These are phyloP conservation scores for Ophiostoma perfectum DNA, from an alignment of 2,329 filamentous ascomycete genomes.

Conservation along the genomic window DNA sequence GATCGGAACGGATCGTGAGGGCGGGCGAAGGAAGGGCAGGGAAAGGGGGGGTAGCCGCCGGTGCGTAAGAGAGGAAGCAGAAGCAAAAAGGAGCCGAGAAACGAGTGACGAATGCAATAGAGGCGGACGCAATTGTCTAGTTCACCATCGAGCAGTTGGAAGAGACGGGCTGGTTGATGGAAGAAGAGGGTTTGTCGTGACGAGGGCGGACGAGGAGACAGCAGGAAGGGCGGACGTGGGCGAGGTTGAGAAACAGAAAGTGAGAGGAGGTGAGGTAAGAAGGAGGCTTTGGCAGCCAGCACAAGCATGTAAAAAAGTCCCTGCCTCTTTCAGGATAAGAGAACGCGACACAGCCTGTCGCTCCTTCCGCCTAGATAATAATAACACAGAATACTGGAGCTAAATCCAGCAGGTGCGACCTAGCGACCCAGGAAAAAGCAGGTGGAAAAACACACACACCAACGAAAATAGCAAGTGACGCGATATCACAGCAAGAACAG, in stretches of 20 bases:
- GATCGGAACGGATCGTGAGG: not conserved
- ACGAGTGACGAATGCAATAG: constrained; percentile 8
- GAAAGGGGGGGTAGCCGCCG: not conserved
- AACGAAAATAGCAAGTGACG: not conserved
- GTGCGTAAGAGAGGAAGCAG: not conserved
- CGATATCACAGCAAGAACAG: constrained; percentile 8
- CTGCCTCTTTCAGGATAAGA: constrained; percentile 10
- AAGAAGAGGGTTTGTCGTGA: not conserved
- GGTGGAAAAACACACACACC: not conserved
- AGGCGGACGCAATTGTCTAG: not conserved
- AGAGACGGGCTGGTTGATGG: not conserved
- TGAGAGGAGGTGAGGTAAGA: not conserved
- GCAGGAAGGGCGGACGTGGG: not conserved
- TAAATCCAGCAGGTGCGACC: constrained; percentile 13
- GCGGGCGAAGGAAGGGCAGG: not conserved
- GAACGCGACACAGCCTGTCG: constrained; percentile 21
- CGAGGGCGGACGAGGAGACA: not conserved
- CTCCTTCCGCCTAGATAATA: constrained; percentile 18
- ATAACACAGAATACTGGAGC: constrained; percentile 13
- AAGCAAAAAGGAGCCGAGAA: not conserved
- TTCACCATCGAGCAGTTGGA: not conserved
- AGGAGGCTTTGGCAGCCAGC: constrained; percentile 18
- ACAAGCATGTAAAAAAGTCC: not conserved
- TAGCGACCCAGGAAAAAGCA: not conserved
- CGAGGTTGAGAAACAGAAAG: not conserved